Evolutionary conservation across 345 rosid species (phyloP), one percentile per base, ranked within the genome.

Genomic region (Mangifera indica): DNA sequence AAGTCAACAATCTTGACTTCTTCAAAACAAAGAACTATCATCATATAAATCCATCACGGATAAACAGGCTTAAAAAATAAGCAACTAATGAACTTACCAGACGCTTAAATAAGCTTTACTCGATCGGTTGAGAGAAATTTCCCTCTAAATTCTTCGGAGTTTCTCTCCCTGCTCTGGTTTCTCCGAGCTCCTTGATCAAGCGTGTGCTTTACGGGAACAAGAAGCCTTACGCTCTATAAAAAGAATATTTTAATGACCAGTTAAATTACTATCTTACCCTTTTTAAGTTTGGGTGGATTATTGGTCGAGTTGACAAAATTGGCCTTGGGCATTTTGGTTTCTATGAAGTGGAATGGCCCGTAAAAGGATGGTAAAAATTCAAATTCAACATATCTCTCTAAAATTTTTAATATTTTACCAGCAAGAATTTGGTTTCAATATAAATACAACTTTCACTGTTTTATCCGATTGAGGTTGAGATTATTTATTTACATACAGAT

Each of bases 181-280:
- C 59, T 26, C 24, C 24, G 22, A 70, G 44, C 81, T 68, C 49
- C 58, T 57, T 26, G 59, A 68, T 60, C 67, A 2, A 62, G 61
- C n/a, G 71, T 48, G 1, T 8, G 49, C 10, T 65, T 29, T 21
- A 9, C 6, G 55, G 15, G 37, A 66, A 3, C 32, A 29, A 32
- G 72, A 73, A 18, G 22, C 56, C 74, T 77, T 75, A 63, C 44
- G 46, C 18, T 34, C 3, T n/a, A 11, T 34, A 14, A 40, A 49
- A 54, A 46, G 56, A 44, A 60, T 78, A 76, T 20, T 48, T 60
- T 76, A 71, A 37, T 56, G 22, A 0, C 4, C 0, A 17, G 1
- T 0, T 26, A 34, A 78, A 64, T 83, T 8, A 63, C 83, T 2
- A 22, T 48, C 25, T 0, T 83, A 34, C 65, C 83, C 83, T 1